phyloP scores from a whole-genome alignment of 371 early-diverging fungal genomes.

The Mucor plumbeus region DNA sequence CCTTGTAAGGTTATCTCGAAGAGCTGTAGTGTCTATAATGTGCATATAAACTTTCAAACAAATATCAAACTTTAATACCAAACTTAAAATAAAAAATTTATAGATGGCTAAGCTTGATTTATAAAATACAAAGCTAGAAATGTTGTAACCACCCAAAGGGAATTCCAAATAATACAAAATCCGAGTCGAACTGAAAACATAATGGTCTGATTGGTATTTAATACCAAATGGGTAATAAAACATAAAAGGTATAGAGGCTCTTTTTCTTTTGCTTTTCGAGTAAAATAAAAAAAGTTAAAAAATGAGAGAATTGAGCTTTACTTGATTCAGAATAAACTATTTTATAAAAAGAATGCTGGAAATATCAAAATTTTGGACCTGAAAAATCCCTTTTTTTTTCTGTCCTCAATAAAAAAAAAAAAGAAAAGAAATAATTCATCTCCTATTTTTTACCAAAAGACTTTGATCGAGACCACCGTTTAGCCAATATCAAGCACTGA shows the following conservation, averaged over 20 bases:
- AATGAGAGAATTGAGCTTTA: not conserved
- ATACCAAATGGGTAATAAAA: not conserved
- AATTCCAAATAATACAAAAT: not conserved
- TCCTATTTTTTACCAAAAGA: not conserved
- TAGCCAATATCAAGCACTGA: not conserved
- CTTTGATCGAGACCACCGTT: slow-evolving; percentile 6
- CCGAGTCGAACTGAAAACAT: not conserved
- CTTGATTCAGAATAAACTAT: slow-evolving; percentile 1
- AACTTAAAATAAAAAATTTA: too few species aligned
- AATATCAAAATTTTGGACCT: not conserved
- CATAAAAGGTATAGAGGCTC: not conserved
- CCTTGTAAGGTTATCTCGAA: too few species aligned
- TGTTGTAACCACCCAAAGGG: not conserved
- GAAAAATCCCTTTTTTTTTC: not conserved
- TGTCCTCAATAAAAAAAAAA: not conserved
- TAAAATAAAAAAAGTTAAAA: not conserved
- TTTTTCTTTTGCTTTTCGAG: not conserved
- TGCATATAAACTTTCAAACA: too few species aligned
- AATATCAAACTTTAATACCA: too few species aligned
- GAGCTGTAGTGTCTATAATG: too few species aligned
- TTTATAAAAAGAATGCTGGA: not conserved
- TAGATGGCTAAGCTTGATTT: too few species aligned
- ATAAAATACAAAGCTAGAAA: too few species aligned
- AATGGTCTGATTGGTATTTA: not conserved
- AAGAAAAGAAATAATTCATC: not conserved